Conservation (phyloP, 805 yeast genomes). For the Cyberlindnera veronae region DNA sequence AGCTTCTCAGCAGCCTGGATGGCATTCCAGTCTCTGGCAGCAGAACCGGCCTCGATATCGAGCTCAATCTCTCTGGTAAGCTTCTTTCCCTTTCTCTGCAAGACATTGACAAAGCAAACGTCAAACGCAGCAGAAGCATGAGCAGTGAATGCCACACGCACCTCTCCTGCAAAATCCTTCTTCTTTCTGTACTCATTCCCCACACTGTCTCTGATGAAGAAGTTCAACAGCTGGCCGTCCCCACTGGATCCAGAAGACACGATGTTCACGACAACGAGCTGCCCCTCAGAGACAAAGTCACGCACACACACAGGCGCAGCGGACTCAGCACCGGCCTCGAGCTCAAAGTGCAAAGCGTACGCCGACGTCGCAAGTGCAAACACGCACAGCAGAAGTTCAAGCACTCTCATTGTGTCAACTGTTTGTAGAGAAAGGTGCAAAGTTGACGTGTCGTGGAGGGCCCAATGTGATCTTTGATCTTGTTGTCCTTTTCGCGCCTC, state of each 20-base stretch:
- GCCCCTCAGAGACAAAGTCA: constrained; percentile 83
- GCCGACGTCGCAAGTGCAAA: constrained; percentile 20
- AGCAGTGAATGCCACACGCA: constrained; percentile 80
- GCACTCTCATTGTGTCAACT: constrained; percentile 14
- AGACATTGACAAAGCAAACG: constrained; percentile 78
- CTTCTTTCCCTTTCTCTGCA: constrained; percentile 39
- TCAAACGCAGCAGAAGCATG: constrained; percentile 83
- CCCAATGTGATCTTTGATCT: constrained; percentile 1
- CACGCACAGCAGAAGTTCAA: constrained; percentile 11
- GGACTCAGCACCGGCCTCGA: constrained; percentile 42
- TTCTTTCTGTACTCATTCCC: constrained; percentile 85
- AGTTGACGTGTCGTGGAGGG: too few species aligned
- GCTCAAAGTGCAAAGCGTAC: constrained; percentile 47
- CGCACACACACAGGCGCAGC: constrained; percentile 78
- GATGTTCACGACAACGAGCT: constrained; percentile 81
- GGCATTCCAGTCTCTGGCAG: constrained; percentile 97
- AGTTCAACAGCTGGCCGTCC: constrained; percentile 80
- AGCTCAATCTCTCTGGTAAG: constrained; percentile 73
- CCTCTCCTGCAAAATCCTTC: constrained; percentile 69
- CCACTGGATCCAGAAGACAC: constrained; percentile 70
- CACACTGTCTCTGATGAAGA: constrained; percentile 66
- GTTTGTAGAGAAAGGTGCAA: too few species aligned
- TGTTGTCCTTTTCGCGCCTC: neutral
- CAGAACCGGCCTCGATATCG: constrained; percentile 92
- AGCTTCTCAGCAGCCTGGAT: constrained; percentile 89